Evolutionary conservation across 2,329 filamentous ascomycete genomes (phyloP), one percentile per base, ranked within the genome.

Genomic region (Cercospora janseana): DNA sequence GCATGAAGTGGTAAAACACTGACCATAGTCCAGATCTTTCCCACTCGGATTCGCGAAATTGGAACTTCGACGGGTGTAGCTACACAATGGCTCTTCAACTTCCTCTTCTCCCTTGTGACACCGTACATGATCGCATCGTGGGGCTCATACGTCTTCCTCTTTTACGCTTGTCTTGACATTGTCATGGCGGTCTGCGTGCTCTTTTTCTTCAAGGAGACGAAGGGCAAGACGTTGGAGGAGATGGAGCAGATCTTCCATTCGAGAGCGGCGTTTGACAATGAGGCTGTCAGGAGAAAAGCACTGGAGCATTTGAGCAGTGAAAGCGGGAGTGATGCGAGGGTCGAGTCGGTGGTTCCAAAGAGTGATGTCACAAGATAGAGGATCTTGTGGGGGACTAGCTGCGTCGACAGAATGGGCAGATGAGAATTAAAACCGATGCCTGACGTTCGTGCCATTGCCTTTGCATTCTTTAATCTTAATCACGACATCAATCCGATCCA

Each of bases 1-100:
- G 29, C n/a, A 5, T 15, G 7, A 32, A 32, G 6, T 15, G n/a
- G 4, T 16, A n/a, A 32, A 8, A 5, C 10, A 35, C 38, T 4
- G 10, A 27, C n/a, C 10, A 9, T 24, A 12, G 10, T 12, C 15
- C 40, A 47, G 69, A 78, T 80, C 51, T 80, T 79, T 56, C 75
- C 77, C 0, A 72, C 70, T 0, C 66, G 76, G 4, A 73, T 79
- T 38, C 72, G 77, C 9, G 76, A 78, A 44, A 66, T 71, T 3
- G 76, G 75, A 6, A 72, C 77, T 23, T 73, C 75, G n/a, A 67
- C 76, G 24, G 75, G 73, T 7, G 76, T 75, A 4, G 67, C 72
- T 1, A 74, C 73, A 0, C 75, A 79, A 57, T 79, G 75, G 76
- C 51, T 74, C 1, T 77, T 72, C 63, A 78, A 78, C 63, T 79